Evolutionary conservation across 2,329 filamentous ascomycete species (phyloP), one percentile per base, ranked within the genome.

Genomic region (Chaetoscypha palmicola): DNA sequence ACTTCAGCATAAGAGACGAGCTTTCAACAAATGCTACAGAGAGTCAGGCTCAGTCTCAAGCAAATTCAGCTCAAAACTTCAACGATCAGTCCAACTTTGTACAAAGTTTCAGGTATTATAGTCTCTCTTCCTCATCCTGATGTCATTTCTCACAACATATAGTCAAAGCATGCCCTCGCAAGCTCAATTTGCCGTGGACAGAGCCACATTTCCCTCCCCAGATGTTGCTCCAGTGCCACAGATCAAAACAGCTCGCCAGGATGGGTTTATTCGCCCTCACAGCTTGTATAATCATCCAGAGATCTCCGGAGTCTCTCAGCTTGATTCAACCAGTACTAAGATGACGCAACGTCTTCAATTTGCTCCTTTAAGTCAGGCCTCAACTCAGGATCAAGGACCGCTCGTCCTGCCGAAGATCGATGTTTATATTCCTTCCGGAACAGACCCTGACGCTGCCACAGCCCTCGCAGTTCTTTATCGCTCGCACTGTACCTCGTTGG

Each of bases 401-500:
- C 75, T 97, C 30, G 71, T 78, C 28, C 71, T 98, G n/a, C 92
- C 92, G n/a, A 76, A 81, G 38, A 94, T 98, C 55, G 79, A 86
- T 50, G 72, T 77, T 4, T 95, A 89, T 60, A 71, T 95, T 2
- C 90, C 91, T 1, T 67, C 69, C 2, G 84, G 86, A 44, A 94
- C 90, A 5, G 92, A 98, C 62, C 71, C 77, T 1, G 91, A 97
- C 59, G 84, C 89, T 5, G 90, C 89, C 20, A 86, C 86, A 57
- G 90, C 89, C 3, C 71, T 98, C 17, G 79, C 81, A 28, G 90
- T 91, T 3, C 73, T 97, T 19, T 98, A 98, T 62, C 81, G 89
- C 38, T 92, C 91, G 2, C 91, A 97, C 62, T 95, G 90, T 63
- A 96, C 92, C 11, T 96, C 90, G 1, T 75, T 98, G 4, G 85